phyloP scores from a whole-genome alignment of 257 asterid genomes.

The Nicotiana attenuata region DNA sequence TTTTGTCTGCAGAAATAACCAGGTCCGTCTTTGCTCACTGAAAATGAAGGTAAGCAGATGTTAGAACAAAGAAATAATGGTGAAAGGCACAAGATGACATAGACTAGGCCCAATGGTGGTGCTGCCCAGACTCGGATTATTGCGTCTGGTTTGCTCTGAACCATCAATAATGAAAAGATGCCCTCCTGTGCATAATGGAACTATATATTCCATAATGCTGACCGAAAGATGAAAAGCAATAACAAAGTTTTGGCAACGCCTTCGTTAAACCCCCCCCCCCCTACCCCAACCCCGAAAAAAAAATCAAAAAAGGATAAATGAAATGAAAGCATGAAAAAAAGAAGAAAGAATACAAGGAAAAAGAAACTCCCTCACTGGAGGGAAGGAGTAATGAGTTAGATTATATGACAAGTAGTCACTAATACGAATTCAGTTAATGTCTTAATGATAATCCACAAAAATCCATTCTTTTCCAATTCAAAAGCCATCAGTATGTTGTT shows the following conservation, averaged over 20 bases:
- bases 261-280: neutral
- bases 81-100: neutral
- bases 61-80: neutral
- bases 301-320: neutral
- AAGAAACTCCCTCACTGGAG: neutral
- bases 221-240: neutral
- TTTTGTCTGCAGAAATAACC: conserved; percentile 20
- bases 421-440: neutral
- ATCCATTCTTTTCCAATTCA: neutral
- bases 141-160: neutral
- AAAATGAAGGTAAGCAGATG: conserved; percentile 28
- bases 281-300: neutral
- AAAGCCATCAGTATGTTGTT: neutral
- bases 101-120: neutral
- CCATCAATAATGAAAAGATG: neutral
- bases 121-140: neutral
- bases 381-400: conserved; percentile 3
- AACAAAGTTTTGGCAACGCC: neutral
- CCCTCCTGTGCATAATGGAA: neutral
- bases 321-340: neutral
- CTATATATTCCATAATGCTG: neutral
- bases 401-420: neutral
- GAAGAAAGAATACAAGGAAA: neutral
- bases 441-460: neutral
- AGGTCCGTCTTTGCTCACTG: conserved; percentile 24